A percentile compares a stretch with the other conserved stretches of the same genome.
Evolutionary conservation across 164 flowering plant genomes (phyloP).

Genomic region (Aristolochia contorta): DNA sequence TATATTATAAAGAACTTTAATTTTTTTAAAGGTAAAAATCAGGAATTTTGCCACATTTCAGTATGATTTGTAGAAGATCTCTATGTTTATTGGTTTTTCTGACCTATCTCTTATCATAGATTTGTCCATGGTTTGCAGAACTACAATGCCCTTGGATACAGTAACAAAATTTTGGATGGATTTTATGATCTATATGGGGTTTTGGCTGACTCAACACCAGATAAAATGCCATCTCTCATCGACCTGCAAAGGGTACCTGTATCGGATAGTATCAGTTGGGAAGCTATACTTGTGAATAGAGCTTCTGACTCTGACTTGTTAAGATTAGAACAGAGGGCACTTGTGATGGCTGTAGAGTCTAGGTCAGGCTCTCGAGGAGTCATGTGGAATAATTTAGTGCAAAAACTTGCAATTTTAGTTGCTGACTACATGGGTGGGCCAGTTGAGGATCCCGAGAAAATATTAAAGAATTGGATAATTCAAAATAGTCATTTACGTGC

Average conservation of each 20-base stretch:
- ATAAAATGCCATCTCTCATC: slow-evolving; percentile 84
- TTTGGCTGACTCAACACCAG: slow-evolving; percentile 41
- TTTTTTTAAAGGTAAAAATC: no score
- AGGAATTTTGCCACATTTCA: background rate
- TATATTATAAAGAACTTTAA: no score
- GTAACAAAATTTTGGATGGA: slow-evolving; percentile 93
- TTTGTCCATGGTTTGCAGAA: slow-evolving; percentile 69
- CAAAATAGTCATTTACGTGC: slow-evolving; percentile 46
- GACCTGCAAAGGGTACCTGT: slow-evolving; percentile 76
- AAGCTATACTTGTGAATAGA: slow-evolving; percentile 76
- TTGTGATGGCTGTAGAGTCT: slow-evolving; percentile 43
- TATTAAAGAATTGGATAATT: slow-evolving; percentile 59
- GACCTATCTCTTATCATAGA: slow-evolving; percentile 47
- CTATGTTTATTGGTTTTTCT: slow-evolving; percentile 3
- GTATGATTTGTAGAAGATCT: background rate
- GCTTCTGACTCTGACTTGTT: slow-evolving; percentile 64
- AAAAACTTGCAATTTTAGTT: slow-evolving; percentile 63
- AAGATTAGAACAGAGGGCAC: slow-evolving; percentile 67
- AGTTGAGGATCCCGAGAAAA: slow-evolving; percentile 74
- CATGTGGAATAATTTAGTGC: slow-evolving; percentile 35
- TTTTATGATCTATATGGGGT: slow-evolving; percentile 90
- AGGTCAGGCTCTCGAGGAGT: slow-evolving; percentile 33
- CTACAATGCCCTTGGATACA: slow-evolving; percentile 79
- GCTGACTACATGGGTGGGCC: slow-evolving; percentile 92
- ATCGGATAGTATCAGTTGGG: slow-evolving; percentile 67